Base-by-base conservation (phyloP, 768 basidiomycete genomes). In the Xerocomus spinulosus region DNA sequence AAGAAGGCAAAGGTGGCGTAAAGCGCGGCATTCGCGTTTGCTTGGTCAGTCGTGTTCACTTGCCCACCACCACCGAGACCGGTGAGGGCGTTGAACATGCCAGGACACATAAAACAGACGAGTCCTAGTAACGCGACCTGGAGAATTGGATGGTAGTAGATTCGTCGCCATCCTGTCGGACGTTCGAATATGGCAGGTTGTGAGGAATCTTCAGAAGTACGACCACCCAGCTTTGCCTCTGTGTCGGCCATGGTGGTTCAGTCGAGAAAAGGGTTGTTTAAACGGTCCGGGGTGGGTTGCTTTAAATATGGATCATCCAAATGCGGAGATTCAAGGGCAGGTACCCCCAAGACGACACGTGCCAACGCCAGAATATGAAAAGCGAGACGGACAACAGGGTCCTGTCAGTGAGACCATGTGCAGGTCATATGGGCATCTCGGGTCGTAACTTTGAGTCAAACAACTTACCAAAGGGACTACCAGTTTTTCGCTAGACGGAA, bases 31-130 rank as follows among this genome's bases (percentile, higher is more conserved):
- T 79, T 87, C 3, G 85, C 75, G 57, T 89, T 87, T 9, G 86
- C 82, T 59, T 75, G 77, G 9, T 79, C 85, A 3, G 70, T 73
- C 4, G 76, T 44, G 56, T 86, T 81, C 35, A 87, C 59, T 65
- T 86, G 85, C 0, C 90, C 90, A 35, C 86, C 88, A 36, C 77
- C 88, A 4, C 91, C 90, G 37, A 93, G 74, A 28, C 89, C 87
- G 46, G 79, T 84, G 58, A 90, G 70, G 0, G 87, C 81, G 58
- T 90, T 92, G 69, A 87, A 90, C 48, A 89, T 76, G 49, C 88
- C 87, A 63, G 68, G 69, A 47, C 70, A 53, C 80, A 81, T 78
- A 60, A 81, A 81, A 51, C 57, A 65, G 21, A 88, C 80, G 39
- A 88, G 73, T 34, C 85, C 87, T 15, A 88, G 71, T 64, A 90